Evolutionary conservation across 2,329 filamentous ascomycete genomes (phyloP), one percentile per base, ranked within the genome.

Genomic region (Aspergillus ustus): DNA sequence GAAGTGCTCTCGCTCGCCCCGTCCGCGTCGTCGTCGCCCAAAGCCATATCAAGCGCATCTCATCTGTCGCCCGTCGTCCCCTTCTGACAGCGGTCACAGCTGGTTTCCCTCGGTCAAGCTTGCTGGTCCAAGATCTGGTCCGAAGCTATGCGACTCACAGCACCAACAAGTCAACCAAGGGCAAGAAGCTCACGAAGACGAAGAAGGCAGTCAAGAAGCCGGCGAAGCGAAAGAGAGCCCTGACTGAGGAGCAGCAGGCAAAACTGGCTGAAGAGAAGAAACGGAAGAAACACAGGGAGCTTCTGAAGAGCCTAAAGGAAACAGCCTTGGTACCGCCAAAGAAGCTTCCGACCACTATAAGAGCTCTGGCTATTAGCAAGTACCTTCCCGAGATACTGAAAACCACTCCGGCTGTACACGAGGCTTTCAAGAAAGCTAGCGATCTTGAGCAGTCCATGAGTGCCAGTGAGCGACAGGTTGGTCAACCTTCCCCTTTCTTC

Each of bases 261-360:
- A 57, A 44, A 31, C 43, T 50, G 19, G 8, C 43, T 6, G 52
- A 22, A 46, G 46, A 55, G 52, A 55, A 73, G 63, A 68, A 69
- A 57, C 70, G 68, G 48, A 64, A 72, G 64, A 62, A 76, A 52
- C 54, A 69, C 40, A 66, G 70, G 62, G 61, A 75, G 53, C 57
- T 70, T 59, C 74, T 57, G 17, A 43, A 40, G 56, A 61, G 72
- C 40, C 71, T 80, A 49, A 78, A 80, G 63, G 62, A 63, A 20
- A 68, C 67, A 43, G 72, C 72, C 7, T 65, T 78, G 37, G 48
- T 64, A n/a, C 65, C 69, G 15, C 80, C 81, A 7, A 79, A 78
- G 63, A 59, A 54, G 40, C 68, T 78, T 15, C 69, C 77, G 7
- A 46, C 57, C 1, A 70, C 61, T 8, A 56, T 66, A 6, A 73